Percentiles rank a stretch among this genome's conserved stretches.
Conservation (phyloP, 306 rosid species). For the Vachellia collinsii region DNA sequence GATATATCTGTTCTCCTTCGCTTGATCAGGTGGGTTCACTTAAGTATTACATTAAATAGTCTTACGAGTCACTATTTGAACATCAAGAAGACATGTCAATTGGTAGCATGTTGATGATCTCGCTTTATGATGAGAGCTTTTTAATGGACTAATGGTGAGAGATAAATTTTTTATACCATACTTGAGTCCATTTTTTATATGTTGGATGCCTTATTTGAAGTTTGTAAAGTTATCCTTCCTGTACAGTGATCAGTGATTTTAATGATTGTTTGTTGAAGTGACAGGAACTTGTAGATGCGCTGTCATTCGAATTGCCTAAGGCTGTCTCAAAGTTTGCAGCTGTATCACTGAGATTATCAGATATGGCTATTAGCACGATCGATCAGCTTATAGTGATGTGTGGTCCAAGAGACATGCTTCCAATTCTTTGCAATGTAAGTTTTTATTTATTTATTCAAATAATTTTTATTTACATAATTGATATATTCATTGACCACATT, state of each 20-base stretch:
- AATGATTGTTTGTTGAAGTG: slow-evolving; percentile 19
- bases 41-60: not conserved
- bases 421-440: slow-evolving; percentile 70
- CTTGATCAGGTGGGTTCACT: slow-evolving; percentile 58
- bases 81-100: not conserved
- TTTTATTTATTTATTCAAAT: slow-evolving; percentile 9
- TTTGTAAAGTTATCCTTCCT: not conserved
- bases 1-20: slow-evolving; percentile 58
- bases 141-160: slow-evolving; percentile 4
- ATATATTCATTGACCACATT: slow-evolving; percentile 20
- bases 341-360: slow-evolving; percentile 61
- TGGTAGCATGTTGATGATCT: slow-evolving; percentile 3
- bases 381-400: slow-evolving; percentile 60
- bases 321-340: slow-evolving; percentile 68
- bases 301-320: slow-evolving; percentile 78
- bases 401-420: slow-evolving; percentile 84
- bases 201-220: slow-evolving; percentile 26
- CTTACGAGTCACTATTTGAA: not conserved
- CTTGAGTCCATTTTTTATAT: not conserved
- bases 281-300: slow-evolving; percentile 69
- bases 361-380: slow-evolving; percentile 59
- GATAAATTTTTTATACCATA: not conserved
- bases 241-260: slow-evolving; percentile 2
- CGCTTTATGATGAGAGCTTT: not conserved
- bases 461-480: not conserved